Evolutionary conservation across 805 yeast genomes (phyloP).

Genomic region (Yarrowia osloensis): DNA sequence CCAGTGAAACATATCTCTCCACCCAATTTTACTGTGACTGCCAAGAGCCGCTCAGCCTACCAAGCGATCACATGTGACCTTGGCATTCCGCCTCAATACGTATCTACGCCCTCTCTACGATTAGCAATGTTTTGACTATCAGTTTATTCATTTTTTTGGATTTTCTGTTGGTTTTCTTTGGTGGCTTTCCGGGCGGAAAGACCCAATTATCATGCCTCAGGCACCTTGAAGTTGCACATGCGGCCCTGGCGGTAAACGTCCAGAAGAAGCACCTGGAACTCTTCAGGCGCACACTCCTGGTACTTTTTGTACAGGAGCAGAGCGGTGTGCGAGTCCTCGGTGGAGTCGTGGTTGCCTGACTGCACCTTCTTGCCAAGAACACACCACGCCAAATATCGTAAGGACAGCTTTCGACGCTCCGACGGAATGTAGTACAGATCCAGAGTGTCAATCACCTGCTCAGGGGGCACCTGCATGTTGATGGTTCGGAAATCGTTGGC

Average conservation of each 20-base stretch:
- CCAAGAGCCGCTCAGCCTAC: not conserved
- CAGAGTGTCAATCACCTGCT: conserved; percentile 88
- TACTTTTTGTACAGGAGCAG: conserved; percentile 73
- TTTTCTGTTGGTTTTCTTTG: conserved; percentile 20
- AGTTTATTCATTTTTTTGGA: conserved; percentile 27
- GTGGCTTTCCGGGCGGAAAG: not conserved
- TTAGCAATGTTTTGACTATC: conserved; percentile 12
- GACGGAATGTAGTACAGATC: conserved; percentile 74
- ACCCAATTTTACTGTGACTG: not conserved
- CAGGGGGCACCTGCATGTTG: conserved; percentile 81
- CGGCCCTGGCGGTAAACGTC: conserved; percentile 58
- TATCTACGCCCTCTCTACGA: not conserved
- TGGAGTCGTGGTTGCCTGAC: conserved; percentile 92
- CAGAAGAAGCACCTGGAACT: conserved; percentile 61
- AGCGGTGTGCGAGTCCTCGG: conserved; percentile 93
- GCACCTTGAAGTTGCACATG: conserved; percentile 44
- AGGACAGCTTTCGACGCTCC: conserved; percentile 73
- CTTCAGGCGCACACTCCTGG: conserved; percentile 57
- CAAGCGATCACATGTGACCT: not conserved
- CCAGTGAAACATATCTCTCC: not conserved
- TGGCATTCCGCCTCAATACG: not conserved
- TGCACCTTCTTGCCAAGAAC: conserved; percentile 77
- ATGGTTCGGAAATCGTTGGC: conserved; percentile 90
- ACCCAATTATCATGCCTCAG: conserved; percentile 29
- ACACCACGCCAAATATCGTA: conserved; percentile 83